Percentiles rank a stretch among this genome's conserved stretches.
These are phyloP conservation scores for Trypanosoma congolense DNA, from an alignment of 208 protist species.

Conservation along the genomic window DNA sequence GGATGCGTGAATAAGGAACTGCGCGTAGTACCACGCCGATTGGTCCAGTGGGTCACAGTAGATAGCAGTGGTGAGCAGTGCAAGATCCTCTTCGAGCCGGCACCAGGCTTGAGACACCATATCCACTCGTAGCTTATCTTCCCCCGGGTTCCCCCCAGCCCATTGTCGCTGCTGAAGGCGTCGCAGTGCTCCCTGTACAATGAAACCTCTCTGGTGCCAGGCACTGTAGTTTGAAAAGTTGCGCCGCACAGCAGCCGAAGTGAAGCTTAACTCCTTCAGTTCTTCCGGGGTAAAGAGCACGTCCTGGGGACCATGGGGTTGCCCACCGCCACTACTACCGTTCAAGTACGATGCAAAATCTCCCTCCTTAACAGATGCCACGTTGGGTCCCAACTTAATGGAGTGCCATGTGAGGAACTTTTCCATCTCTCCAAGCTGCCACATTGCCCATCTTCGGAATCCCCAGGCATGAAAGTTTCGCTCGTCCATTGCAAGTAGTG, in stretches of 20 bases:
- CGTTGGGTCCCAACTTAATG: not conserved
- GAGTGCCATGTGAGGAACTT: conserved; percentile 14
- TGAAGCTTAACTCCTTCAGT: conserved; percentile 74
- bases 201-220: conserved; percentile 91
- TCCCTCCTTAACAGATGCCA: not conserved
- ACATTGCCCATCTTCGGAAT: conserved; percentile 63
- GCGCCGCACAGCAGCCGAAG: conserved; percentile 71
- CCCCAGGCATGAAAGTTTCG: conserved; percentile 91
- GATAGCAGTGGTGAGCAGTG: conserved; percentile 59
- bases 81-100: conserved; percentile 49
- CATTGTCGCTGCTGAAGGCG: conserved; percentile 13
- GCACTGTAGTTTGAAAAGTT: conserved; percentile 98
- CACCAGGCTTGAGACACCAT: conserved; percentile 8
- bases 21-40: conserved; percentile 82
- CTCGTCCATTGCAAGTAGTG: conserved; percentile 74
- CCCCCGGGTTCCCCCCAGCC: not conserved
- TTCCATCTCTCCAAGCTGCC: conserved; percentile 22
- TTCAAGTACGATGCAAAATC: not conserved
- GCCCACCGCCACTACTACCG: not conserved
- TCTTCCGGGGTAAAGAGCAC: conserved; percentile 39
- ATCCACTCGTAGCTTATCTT: not conserved
- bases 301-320: not conserved
- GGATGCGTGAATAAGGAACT: conserved; percentile 27
- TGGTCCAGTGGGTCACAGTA: conserved; percentile 88
- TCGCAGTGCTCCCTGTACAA: conserved; percentile 32